These are phyloP conservation scores for Aspergillus pseudoviridinutans DNA, from an alignment of 2,329 filamentous ascomycete genomes.

Conservation along the genomic window DNA sequence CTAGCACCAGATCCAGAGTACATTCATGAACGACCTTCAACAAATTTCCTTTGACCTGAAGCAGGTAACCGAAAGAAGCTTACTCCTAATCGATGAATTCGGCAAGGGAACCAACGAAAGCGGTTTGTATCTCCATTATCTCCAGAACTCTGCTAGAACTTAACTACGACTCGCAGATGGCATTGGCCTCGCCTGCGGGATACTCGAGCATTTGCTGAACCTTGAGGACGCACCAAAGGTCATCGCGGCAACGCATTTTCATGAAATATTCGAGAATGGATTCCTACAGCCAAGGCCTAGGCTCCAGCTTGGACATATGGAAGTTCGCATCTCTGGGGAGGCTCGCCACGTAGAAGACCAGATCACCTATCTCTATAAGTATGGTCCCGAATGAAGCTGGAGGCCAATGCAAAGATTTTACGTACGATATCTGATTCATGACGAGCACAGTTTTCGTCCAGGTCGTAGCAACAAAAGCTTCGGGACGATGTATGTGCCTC, in stretches of 20 bases:
- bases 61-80: constrained; percentile 68
- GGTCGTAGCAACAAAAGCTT: constrained; percentile 78
- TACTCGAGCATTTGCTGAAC: constrained; percentile 55
- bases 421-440: not conserved
- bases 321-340: constrained; percentile 45
- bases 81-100: constrained; percentile 93
- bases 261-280: constrained; percentile 52
- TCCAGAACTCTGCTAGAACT: not conserved
- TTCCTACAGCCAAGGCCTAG: constrained; percentile 46
- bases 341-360: constrained; percentile 48
- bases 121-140: constrained; percentile 27
- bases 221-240: constrained; percentile 54
- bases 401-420: not conserved
- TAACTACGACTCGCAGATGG: constrained; percentile 46
- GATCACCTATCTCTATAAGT: constrained; percentile 66
- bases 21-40: constrained; percentile 79
- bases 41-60: constrained; percentile 76
- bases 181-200: constrained; percentile 59
- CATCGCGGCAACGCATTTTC: constrained; percentile 60
- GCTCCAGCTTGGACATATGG: constrained; percentile 57
- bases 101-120: constrained; percentile 64
- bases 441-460: constrained; percentile 42
- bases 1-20: constrained; percentile 51
- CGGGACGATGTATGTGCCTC: constrained; percentile 57
- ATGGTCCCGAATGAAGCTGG: not conserved